phyloP scores from a whole-genome alignment of 176 grass and related monocot species.

The Musa itinerans region DNA sequence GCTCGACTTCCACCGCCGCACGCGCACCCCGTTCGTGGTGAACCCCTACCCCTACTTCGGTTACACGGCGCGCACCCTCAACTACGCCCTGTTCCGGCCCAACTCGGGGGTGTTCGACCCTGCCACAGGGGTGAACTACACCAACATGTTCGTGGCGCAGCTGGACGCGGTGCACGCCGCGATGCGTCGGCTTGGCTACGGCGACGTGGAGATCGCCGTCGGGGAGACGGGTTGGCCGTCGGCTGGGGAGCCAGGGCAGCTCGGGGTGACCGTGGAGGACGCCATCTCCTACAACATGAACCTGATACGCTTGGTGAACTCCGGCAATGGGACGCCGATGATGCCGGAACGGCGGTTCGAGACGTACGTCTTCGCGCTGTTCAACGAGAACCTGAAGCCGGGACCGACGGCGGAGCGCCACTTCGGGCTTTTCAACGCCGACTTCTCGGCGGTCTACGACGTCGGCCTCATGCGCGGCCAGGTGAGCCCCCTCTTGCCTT shows the following conservation, averaged over 20 bases:
- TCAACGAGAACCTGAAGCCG: conserved; percentile 78
- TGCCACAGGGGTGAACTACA: conserved; percentile 12
- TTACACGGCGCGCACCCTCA: conserved; percentile 13
- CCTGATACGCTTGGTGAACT: conserved; percentile 37
- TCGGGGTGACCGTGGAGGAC: conserved; percentile 45
- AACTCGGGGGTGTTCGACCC: conserved; percentile 8
- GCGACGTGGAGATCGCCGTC: conserved; percentile 17
- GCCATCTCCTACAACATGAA: conserved; percentile 50
- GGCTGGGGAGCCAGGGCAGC: conserved; percentile 50
- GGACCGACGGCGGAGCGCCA: conserved; percentile 85
- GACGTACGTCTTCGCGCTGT: conserved; percentile 75
- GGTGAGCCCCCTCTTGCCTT: not conserved
- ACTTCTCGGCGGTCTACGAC: conserved; percentile 72
- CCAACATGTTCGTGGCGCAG: conserved; percentile 20
- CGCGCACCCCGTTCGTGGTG: conserved; percentile 11
- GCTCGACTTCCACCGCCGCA: conserved; percentile 18
- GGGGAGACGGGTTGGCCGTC: conserved; percentile 50
- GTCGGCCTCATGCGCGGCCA: conserved; percentile 48
- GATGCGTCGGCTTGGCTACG: conserved; percentile 8
- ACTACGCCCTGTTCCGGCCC: conserved; percentile 16
- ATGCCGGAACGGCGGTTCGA: conserved; percentile 81
- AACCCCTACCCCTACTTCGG: conserved; percentile 19
- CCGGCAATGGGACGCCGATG: conserved; percentile 50
- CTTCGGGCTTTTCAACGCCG: conserved; percentile 57
- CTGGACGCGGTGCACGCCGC: conserved; percentile 13